Evolutionary conservation across 1,139 yeast species (phyloP).

Genomic region (Meyerozyma elateridarum): DNA sequence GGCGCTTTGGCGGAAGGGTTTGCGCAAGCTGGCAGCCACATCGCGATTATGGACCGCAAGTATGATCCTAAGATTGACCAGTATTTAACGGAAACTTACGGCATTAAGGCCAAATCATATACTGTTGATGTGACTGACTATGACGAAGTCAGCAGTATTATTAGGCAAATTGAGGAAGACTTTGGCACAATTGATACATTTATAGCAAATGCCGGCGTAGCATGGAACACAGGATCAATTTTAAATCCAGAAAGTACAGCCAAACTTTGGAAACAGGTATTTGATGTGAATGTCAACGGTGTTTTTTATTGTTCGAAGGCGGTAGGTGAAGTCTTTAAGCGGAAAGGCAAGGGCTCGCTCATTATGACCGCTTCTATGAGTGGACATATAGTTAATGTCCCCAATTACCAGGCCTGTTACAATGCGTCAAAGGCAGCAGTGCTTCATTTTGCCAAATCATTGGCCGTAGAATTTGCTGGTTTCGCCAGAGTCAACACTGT

Average conservation of each 20-base stretch:
- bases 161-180: constrained; percentile 58
- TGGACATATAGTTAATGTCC: constrained; percentile 51
- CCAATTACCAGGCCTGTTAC: constrained; percentile 53
- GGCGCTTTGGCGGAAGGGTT: constrained; percentile 77
- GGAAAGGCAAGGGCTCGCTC: constrained; percentile 49
- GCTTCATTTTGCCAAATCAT: constrained; percentile 47
- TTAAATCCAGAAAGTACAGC: constrained; percentile 47
- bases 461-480: constrained; percentile 50
- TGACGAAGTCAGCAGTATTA: constrained; percentile 52
- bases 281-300: constrained; percentile 51
- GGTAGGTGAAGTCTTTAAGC: constrained; percentile 46
- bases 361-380: constrained; percentile 62
- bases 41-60: constrained; percentile 72
- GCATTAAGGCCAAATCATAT: constrained; percentile 67
- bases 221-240: constrained; percentile 74
- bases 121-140: constrained; percentile 63
- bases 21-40: constrained; percentile 89
- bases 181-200: constrained; percentile 76
- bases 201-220: constrained; percentile 89
- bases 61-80: constrained; percentile 59
- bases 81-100: constrained; percentile 54
- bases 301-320: constrained; percentile 56
- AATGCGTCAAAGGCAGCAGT: constrained; percentile 58
- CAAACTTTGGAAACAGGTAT: constrained; percentile 40
- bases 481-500: constrained; percentile 54